Conservation (phyloP, 108 stramenopile species). For the Fistulifera solaris region DNA sequence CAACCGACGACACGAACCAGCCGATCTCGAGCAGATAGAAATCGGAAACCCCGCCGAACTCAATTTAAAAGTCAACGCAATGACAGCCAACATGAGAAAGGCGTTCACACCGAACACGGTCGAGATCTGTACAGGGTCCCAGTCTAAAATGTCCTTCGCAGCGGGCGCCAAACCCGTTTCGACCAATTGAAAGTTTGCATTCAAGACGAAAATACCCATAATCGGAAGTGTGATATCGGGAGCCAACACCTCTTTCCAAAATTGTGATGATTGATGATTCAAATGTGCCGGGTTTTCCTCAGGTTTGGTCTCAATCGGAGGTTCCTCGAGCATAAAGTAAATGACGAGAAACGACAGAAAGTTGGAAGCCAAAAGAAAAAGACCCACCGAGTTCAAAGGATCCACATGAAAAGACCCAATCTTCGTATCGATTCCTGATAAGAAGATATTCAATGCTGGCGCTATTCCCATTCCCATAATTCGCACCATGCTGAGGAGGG, state of each 20-base stretch:
- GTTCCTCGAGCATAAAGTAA: conserved; percentile 48
- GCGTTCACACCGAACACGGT: conserved; percentile 42
- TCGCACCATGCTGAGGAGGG: conserved; percentile 40
- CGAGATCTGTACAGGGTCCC: conserved; percentile 51
- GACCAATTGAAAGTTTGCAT: conserved; percentile 59
- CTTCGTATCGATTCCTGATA: conserved; percentile 19
- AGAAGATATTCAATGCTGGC: conserved; percentile 45
- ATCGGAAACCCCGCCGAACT: conserved; percentile 7
- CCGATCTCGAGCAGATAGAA: conserved; percentile 8
- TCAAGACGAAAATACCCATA: conserved; percentile 49
- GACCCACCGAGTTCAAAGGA: conserved; percentile 59
- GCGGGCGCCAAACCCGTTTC: conserved; percentile 67
- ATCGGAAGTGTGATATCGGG: conserved; percentile 45
- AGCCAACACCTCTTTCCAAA: conserved; percentile 14
- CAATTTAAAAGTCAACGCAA: conserved; percentile 18
- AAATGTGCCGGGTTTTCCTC: not conserved
- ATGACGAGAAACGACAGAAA: conserved; percentile 26
- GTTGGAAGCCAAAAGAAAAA: conserved; percentile 40
- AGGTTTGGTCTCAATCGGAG: conserved; percentile 3
- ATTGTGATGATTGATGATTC: not conserved
- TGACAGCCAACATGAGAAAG: conserved; percentile 42
- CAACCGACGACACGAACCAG: not conserved
- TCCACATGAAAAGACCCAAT: conserved; percentile 25
- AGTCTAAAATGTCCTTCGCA: conserved; percentile 41
- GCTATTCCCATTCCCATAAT: conserved; percentile 62